Conservation (phyloP, 192 early-diverging fungal genomes). For the Coemansia sp. region DNA sequence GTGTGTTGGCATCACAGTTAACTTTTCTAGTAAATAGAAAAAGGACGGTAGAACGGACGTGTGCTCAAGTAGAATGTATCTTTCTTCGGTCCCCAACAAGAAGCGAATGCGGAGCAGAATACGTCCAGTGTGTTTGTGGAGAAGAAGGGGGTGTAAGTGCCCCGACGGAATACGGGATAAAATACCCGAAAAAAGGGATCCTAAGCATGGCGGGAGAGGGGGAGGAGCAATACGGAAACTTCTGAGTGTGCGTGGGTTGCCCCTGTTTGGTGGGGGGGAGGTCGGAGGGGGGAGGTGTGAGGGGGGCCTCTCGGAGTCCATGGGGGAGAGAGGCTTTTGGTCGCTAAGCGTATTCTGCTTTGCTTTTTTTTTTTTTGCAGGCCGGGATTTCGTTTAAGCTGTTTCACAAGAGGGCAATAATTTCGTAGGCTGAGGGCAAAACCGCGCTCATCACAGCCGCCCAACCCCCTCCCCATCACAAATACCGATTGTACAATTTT, state of each 20-base stretch:
- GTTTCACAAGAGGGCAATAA: background rate
- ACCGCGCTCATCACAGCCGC: conserved; percentile 12
- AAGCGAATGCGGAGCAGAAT: no score
- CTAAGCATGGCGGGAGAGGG: background rate
- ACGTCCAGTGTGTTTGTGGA: no score
- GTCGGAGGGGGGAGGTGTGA: background rate
- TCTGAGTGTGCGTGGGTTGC: conserved; percentile 4
- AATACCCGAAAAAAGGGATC: background rate
- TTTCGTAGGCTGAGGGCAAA: conserved; percentile 2
- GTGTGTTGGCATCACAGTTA: background rate
- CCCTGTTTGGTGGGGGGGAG: background rate
- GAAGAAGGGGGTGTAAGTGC: no score
- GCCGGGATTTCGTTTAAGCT: background rate
- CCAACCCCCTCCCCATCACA: background rate
- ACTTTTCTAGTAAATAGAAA: background rate
- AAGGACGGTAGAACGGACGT: background rate
- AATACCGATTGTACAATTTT: conserved; percentile 10
- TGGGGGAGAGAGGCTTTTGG: conserved; percentile 24
- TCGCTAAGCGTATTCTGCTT: conserved; percentile 11
- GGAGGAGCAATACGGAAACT: conserved; percentile 3
- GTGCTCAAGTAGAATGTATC: background rate
- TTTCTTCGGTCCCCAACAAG: background rate
- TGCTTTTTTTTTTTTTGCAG: conserved; percentile 5
- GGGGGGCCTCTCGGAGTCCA: conserved; percentile 26
- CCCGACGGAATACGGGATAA: no score